Percentiles rank a stretch among this genome's conserved stretches.
These are phyloP conservation scores for Boletus rubroflammeus DNA, from an alignment of 768 basidiomycete genomes.

Conservation along the genomic window DNA sequence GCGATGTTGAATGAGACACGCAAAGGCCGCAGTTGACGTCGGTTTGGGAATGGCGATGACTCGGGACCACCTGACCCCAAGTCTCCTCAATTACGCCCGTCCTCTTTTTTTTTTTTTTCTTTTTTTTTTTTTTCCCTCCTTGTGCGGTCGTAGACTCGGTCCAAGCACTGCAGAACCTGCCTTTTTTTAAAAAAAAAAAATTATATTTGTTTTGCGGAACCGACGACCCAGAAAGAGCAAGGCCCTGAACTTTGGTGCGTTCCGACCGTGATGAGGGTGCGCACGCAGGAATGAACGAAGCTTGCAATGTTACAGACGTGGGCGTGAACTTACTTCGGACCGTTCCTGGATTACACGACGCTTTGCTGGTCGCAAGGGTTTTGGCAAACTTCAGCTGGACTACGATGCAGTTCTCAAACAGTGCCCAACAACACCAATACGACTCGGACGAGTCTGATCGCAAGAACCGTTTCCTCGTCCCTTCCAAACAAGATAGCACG, in stretches of 20 bases:
- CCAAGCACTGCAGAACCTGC: too few relatives aligned
- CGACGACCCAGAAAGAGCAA: neutral
- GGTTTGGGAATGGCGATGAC: slow-evolving; percentile 1
- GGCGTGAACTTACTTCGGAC: neutral
- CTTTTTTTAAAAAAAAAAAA: too few relatives aligned
- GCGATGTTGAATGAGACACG: neutral
- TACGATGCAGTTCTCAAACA: slow-evolving; percentile 34
- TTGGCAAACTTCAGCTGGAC: neutral
- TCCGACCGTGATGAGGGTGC: neutral
- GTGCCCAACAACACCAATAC: slow-evolving; percentile 28
- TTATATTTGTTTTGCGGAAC: neutral
- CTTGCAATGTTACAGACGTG: neutral
- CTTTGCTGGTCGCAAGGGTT: neutral
- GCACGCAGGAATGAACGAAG: neutral
- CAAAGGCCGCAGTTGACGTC: slow-evolving; percentile 11
- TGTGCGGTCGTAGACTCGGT: too few relatives aligned
- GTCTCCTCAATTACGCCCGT: neutral
- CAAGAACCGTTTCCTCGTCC: slow-evolving; percentile 53
- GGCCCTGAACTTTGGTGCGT: neutral
- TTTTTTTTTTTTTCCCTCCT: too few relatives aligned
- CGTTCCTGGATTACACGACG: slow-evolving; percentile 20
- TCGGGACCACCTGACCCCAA: slow-evolving; percentile 14
- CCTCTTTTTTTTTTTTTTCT: too few relatives aligned
- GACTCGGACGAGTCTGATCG: slow-evolving; percentile 61
- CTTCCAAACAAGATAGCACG: slow-evolving; percentile 36